These are phyloP conservation scores for Podila minutissima DNA, from an alignment of 192 early-diverging fungal species.

Conservation along the genomic window DNA sequence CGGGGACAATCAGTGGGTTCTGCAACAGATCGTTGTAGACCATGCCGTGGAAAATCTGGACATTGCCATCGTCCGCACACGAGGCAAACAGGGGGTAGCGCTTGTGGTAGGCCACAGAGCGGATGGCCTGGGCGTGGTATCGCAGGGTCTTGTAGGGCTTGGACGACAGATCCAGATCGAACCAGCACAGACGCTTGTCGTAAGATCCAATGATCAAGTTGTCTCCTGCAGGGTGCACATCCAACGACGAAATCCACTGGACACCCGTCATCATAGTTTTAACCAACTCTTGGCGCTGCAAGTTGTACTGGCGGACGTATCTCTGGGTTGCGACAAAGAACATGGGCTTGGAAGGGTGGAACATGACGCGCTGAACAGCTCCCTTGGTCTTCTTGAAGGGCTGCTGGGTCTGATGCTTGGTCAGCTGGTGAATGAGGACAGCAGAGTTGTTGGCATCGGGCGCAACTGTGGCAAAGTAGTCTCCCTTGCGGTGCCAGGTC, in stretches of 20 bases:
- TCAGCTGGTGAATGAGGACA: conserved; percentile 94
- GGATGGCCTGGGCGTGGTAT: conserved; percentile 90
- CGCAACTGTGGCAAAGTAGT: conserved; percentile 91
- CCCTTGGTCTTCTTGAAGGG: conserved; percentile 94
- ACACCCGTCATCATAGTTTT: conserved; percentile 87
- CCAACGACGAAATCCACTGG: conserved; percentile 96
- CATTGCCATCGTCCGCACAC: conserved; percentile 89
- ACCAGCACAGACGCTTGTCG: conserved; percentile 97
- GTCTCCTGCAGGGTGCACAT: conserved; percentile 95
- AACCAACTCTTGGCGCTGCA: conserved; percentile 85
- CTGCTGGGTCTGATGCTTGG: conserved; percentile 86
- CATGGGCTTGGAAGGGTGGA: conserved; percentile 93
- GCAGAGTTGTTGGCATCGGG: conserved; percentile 78
- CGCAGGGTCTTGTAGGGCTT: conserved; percentile 94
- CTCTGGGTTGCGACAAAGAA: conserved; percentile 97
- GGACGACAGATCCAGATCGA: conserved; percentile 92
- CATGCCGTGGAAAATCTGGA: conserved; percentile 98
- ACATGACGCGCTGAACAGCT: conserved; percentile 84
- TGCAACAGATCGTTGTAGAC: conserved; percentile 96
- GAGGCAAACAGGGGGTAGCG: conserved; percentile 95
- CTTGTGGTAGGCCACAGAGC: conserved; percentile 87
- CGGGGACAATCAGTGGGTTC: conserved; percentile 98
- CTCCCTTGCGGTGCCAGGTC: conserved; percentile 96
- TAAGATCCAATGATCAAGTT: conserved; percentile 96
- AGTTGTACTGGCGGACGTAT: conserved; percentile 93